Evolutionary conservation across 768 basidiomycete genomes (phyloP), one percentile per base, ranked within the genome.

Genomic region (Russula brevipes): DNA sequence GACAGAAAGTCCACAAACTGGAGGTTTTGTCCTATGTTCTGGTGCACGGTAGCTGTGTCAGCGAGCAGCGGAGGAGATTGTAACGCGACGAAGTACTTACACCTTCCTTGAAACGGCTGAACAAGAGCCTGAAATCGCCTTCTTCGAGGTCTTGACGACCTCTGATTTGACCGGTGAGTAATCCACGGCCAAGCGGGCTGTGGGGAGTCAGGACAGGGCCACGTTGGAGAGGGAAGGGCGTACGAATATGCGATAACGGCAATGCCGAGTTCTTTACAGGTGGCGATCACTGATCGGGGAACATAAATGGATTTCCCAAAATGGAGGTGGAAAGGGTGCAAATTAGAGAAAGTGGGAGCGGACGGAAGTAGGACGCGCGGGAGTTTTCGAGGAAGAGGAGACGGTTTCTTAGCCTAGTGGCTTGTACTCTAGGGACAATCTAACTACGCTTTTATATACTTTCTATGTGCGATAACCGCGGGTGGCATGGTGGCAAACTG

Each of bases 201-300:
- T 57, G 6, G 10, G 7, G n/a, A 14, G 45, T 52, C 4, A 53
- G 11, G 61, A 12, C 12, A 42, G 54, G 39, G 30, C 12, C n/a
- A 42, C 9, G 66, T 19, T 46, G 7, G 35, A 36, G 24, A 54
- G 14, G 44, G 14, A 0, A 11, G 31, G 38, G 11, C 63, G 17
- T 53, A 81, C 80, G 83, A 82, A 69, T 88, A 88, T 42, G 80
- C 85, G 14, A 82, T 70, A 30, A 87, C 77, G 9, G 83, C 73
- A 54, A 87, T 76, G 1, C 78, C 79, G 14, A 85, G 76, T 65
- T 85, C 82, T 57, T 76, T 72, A 6, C 82, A 81, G 1, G 82
- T 77, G 1, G 76, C 76, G 63, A 87, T 78, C 17, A 84, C 85
- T 75, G 45, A 31, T 24, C 30, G 33, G 19, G 38, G 24, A 5